Conservation (phyloP, 1,284 basidiomycete species). For the Tremellales sp. region DNA sequence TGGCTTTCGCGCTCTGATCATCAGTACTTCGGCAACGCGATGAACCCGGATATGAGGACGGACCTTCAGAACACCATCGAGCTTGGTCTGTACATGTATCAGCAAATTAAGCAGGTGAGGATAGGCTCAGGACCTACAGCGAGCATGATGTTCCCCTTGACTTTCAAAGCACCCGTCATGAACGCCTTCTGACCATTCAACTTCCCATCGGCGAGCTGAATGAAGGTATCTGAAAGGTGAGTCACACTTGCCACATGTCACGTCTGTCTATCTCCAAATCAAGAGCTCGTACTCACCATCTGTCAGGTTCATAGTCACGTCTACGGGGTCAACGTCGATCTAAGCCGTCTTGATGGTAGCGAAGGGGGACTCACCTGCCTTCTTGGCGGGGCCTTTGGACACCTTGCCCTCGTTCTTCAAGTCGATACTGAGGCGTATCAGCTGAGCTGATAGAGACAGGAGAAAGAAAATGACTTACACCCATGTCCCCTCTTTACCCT, state of each 20-base stretch:
- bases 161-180: constrained; percentile 79
- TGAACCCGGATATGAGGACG: constrained; percentile 14
- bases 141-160: constrained; percentile 47
- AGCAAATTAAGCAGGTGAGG: neutral
- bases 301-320: constrained; percentile 42
- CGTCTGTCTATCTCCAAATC: neutral
- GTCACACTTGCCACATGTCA: neutral
- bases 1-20: constrained; percentile 34
- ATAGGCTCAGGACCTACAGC: constrained; percentile 15
- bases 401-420: constrained; percentile 83
- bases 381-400: constrained; percentile 69
- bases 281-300: constrained; percentile 34
- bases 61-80: constrained; percentile 75
- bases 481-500: constrained; percentile 74
- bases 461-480: constrained; percentile 23
- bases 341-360: neutral
- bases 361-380: constrained; percentile 37
- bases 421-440: constrained; percentile 65
- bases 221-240: constrained; percentile 37
- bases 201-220: constrained; percentile 48
- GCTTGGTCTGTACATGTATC: constrained; percentile 60
- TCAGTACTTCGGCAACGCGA: constrained; percentile 4
- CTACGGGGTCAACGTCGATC: constrained; percentile 54
- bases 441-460: neutral
- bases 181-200: constrained; percentile 83